Conservation (phyloP, 495 filamentous ascomycete species). For the Terfezia claveryi region DNA sequence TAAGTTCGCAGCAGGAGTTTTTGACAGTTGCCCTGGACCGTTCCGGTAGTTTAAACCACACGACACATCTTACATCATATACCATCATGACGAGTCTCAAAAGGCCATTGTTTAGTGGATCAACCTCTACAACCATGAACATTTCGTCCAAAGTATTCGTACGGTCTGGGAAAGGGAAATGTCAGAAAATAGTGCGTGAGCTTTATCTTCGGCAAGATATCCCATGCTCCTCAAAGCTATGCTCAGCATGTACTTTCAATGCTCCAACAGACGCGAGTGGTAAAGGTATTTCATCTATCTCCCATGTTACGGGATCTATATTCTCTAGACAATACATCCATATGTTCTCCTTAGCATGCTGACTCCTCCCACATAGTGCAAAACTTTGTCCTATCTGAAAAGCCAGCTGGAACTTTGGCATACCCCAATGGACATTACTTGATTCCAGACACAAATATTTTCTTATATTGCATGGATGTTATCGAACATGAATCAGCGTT, state of each 20-base stretch:
- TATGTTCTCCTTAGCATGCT: constrained; percentile 1
- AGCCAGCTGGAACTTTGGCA: constrained; percentile 55
- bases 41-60: too few relatives aligned
- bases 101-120: constrained; percentile 44
- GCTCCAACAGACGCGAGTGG: constrained; percentile 61
- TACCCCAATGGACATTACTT: constrained; percentile 85
- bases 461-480: constrained; percentile 86
- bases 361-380: constrained; percentile 27
- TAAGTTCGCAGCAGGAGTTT: too few relatives aligned
- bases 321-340: too few relatives aligned
- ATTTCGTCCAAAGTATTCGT: constrained; percentile 88
- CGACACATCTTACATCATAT: too few relatives aligned
- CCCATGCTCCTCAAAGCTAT: constrained; percentile 85
- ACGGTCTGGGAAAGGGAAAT: constrained; percentile 87
- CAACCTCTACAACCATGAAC: constrained; percentile 59
- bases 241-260: constrained; percentile 42
- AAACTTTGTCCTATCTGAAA: constrained; percentile 71
- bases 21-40: too few relatives aligned
- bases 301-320: too few relatives aligned
- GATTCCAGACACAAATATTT: constrained; percentile 87
- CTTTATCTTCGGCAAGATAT: constrained; percentile 91
- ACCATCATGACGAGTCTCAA: constrained; percentile 42
- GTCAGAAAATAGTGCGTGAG: constrained; percentile 95
- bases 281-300: constrained; percentile 28
- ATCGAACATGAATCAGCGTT: constrained; percentile 84